Evolutionary conservation across 306 rosid genomes (phyloP).

Genomic region (Prunus armeniaca): DNA sequence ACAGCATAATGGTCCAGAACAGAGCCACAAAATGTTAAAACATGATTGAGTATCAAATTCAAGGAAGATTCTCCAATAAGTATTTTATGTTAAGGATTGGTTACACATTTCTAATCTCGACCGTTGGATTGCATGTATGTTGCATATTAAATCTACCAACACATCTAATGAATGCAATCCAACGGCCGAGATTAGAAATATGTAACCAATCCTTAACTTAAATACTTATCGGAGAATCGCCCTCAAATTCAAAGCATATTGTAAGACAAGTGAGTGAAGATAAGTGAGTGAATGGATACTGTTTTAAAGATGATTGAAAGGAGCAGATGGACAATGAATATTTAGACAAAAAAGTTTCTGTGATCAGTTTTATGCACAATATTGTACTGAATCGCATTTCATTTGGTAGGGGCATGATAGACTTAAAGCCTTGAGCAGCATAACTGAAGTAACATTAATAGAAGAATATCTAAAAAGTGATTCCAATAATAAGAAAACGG

Average conservation of each 20-base stretch:
- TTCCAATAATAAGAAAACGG: constrained; percentile 2
- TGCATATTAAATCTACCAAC: too few species aligned
- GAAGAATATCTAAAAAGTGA: background rate
- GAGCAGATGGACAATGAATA: background rate
- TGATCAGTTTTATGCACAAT: background rate
- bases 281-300: background rate
- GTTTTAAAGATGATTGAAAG: background rate
- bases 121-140: too few species aligned
- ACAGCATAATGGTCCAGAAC: background rate
- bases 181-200: too few species aligned
- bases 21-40: background rate
- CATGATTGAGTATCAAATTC: background rate
- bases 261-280: background rate
- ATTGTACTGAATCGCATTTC: background rate
- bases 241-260: background rate
- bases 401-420: background rate
- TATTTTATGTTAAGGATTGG: too few species aligned
- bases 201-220: too few species aligned
- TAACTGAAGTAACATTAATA: background rate
- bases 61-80: background rate
- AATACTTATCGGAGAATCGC: too few species aligned
- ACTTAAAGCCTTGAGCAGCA: constrained; percentile 9
- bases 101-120: too few species aligned
- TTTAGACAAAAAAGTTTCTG: background rate
- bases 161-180: too few species aligned